These are phyloP conservation scores for Aureobasidium sp. DNA, from an alignment of 2,329 filamentous ascomycete genomes.

Conservation along the genomic window DNA sequence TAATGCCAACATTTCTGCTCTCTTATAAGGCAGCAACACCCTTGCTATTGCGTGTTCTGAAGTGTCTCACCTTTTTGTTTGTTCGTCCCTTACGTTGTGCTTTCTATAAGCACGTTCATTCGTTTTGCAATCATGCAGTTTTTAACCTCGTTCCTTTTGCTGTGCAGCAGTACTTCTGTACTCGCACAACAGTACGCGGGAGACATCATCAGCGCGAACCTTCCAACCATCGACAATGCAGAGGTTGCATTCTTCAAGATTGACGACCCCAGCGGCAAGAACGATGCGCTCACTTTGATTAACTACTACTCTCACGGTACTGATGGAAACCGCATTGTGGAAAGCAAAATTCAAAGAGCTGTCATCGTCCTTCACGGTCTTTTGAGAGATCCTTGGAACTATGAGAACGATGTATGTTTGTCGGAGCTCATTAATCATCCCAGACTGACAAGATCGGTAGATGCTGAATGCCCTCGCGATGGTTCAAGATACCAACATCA, in stretches of 20 bases:
- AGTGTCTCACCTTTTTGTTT: not conserved
- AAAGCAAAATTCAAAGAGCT: conserved; percentile 23
- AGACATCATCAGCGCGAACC: conserved; percentile 21
- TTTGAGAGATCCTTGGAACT: conserved; percentile 27
- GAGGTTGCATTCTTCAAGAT: conserved; percentile 29
- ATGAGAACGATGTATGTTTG: conserved; percentile 20
- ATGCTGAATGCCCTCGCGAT: conserved; percentile 25
- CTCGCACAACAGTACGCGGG: conserved; percentile 27
- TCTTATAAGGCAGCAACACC: not conserved
- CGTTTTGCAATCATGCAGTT: conserved; percentile 8
- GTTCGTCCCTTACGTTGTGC: not conserved
- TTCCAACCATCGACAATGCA: conserved; percentile 24
- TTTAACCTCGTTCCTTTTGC: not conserved
- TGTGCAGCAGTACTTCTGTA: not conserved
- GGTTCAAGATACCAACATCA: conserved; percentile 22
- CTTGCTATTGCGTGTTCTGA: not conserved
- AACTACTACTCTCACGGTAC: conserved; percentile 28
- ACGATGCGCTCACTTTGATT: conserved; percentile 23
- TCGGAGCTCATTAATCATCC: not conserved
- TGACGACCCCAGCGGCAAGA: conserved; percentile 21
- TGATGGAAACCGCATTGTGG: conserved; percentile 21
- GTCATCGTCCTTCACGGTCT: conserved; percentile 29
- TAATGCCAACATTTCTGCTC: not conserved
- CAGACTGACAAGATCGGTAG: conserved; percentile 10
- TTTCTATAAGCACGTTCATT: not conserved